Percentiles rank a stretch among this genome's conserved stretches.
Evolutionary conservation across 2,329 filamentous ascomycete species (phyloP).

Genomic region (Penicillium polonicum): DNA sequence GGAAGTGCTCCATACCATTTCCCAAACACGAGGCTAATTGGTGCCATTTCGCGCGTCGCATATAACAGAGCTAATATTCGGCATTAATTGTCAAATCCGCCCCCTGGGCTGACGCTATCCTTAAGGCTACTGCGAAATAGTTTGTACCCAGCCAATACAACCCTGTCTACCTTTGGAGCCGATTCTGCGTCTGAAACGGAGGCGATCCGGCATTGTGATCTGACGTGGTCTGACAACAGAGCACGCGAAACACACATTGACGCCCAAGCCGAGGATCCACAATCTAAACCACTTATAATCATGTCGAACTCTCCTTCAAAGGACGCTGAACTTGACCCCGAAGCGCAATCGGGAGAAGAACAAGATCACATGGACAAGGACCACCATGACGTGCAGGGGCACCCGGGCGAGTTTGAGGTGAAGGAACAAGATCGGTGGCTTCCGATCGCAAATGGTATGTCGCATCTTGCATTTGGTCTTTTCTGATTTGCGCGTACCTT

Average conservation of each 20-base stretch:
- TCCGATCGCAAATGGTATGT: constrained; percentile 99
- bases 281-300: constrained; percentile 60
- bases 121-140: constrained; percentile 36
- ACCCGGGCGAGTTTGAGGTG: constrained; percentile 87
- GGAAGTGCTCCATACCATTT: constrained; percentile 8
- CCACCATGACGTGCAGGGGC: constrained; percentile 64
- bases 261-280: constrained; percentile 39
- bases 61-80: constrained; percentile 25
- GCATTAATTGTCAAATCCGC: constrained; percentile 33
- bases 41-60: constrained; percentile 27
- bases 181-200: constrained; percentile 27
- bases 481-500: constrained; percentile 56
- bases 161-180: constrained; percentile 25
- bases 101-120: constrained; percentile 28
- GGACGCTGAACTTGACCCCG: constrained; percentile 83
- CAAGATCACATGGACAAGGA: constrained; percentile 83
- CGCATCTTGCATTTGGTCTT: constrained; percentile 37
- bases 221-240: constrained; percentile 50
- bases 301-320: constrained; percentile 96
- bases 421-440: constrained; percentile 99
- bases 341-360: constrained; percentile 86
- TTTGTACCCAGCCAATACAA: constrained; percentile 40
- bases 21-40: constrained; percentile 20
- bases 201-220: constrained; percentile 28
- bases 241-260: constrained; percentile 34